phyloP scores from a whole-genome alignment of 2,329 filamentous ascomycete species.

The Talaromyces sp. region DNA sequence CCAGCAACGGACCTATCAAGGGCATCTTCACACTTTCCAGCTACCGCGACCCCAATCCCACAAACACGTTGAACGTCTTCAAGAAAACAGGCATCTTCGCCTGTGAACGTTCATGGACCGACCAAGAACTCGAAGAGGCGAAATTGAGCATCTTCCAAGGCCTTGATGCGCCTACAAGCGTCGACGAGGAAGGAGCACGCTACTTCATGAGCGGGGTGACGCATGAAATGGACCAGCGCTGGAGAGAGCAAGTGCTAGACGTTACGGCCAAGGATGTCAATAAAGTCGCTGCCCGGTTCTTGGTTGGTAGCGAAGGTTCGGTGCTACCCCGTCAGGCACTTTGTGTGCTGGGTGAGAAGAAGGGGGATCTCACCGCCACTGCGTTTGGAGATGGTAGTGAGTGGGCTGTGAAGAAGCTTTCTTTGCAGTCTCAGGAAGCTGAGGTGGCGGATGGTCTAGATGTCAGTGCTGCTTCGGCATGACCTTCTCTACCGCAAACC shows the following conservation, averaged over 20 bases:
- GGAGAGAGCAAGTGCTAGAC: conserved; percentile 80
- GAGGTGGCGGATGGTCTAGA: conserved; percentile 20
- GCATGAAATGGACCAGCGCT: conserved; percentile 81
- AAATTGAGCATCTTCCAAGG: conserved; percentile 93
- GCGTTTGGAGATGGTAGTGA: conserved; percentile 47
- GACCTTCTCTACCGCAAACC: neutral
- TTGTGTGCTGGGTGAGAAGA: conserved; percentile 77
- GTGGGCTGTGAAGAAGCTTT: conserved; percentile 76
- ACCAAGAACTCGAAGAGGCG: conserved; percentile 86
- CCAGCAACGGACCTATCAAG: conserved; percentile 73
- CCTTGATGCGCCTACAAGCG: conserved; percentile 81
- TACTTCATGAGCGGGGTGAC: conserved; percentile 82
- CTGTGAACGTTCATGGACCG: conserved; percentile 73
- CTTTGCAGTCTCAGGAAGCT: conserved; percentile 52
- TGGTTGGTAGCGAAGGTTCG: conserved; percentile 58
- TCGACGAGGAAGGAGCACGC: conserved; percentile 83
- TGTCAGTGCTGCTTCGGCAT: conserved; percentile 6
- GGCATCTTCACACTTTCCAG: conserved; percentile 93
- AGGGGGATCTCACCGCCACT: conserved; percentile 58
- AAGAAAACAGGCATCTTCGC: conserved; percentile 78
- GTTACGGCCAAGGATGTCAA: conserved; percentile 78
- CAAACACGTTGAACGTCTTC: conserved; percentile 85
- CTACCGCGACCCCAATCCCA: conserved; percentile 92
- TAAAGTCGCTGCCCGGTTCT: conserved; percentile 74
- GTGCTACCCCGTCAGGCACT: conserved; percentile 54